Conservation (phyloP, 371 early-diverging fungal genomes). For the Apophysomyces ossiformis region DNA sequence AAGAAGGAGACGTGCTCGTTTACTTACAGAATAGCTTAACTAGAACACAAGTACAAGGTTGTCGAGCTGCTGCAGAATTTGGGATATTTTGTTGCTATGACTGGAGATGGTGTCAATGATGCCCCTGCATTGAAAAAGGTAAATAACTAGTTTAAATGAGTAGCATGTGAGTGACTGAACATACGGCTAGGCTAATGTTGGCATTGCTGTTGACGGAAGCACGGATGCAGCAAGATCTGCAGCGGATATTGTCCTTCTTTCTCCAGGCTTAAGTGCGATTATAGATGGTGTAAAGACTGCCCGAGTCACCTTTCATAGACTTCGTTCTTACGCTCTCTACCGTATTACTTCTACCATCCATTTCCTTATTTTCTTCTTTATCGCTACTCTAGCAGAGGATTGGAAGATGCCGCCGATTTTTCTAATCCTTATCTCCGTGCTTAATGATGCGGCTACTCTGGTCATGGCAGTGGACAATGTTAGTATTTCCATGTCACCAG, state of each 20-base stretch:
- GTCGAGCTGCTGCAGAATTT: slow-evolving; percentile 77
- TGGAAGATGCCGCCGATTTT: slow-evolving; percentile 85
- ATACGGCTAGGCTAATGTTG: slow-evolving; percentile 69
- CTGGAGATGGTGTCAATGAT: slow-evolving; percentile 89
- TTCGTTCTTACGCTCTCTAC: slow-evolving; percentile 89
- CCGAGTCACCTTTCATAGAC: slow-evolving; percentile 89
- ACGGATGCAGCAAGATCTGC: slow-evolving; percentile 95
- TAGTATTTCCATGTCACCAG: slow-evolving; percentile 77
- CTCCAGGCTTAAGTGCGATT: slow-evolving; percentile 86
- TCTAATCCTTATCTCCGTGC: slow-evolving; percentile 82
- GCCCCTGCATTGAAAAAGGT: slow-evolving; percentile 84
- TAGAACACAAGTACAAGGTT: slow-evolving; percentile 80
- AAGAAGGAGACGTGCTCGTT: too few species aligned
- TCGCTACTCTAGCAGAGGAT: slow-evolving; percentile 77
- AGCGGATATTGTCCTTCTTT: slow-evolving; percentile 89
- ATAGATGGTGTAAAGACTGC: slow-evolving; percentile 84
- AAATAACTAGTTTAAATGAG: neutral
- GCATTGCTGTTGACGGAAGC: slow-evolving; percentile 86
- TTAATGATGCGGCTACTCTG: slow-evolving; percentile 91
- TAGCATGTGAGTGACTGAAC: neutral
- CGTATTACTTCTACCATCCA: slow-evolving; percentile 93
- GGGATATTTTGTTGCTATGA: slow-evolving; percentile 85
- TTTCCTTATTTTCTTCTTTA: slow-evolving; percentile 91
- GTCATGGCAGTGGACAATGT: slow-evolving; percentile 94
- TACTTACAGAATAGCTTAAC: too few species aligned